Base-by-base conservation (phyloP, 108 stramenopile species). In the Nannochloropsis gaditana region DNA sequence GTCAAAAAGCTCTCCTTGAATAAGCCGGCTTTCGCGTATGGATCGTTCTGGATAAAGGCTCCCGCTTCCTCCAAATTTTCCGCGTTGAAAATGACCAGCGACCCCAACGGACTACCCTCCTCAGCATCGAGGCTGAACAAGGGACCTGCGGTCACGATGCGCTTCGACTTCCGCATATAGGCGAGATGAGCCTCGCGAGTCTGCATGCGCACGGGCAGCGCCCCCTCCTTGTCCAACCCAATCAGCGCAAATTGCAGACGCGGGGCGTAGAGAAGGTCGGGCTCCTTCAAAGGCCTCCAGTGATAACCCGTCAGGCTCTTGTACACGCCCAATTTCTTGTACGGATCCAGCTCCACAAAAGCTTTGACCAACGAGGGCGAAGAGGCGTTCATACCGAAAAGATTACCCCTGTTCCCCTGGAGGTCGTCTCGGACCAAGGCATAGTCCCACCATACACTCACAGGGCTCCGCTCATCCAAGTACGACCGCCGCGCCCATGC, bases 131-230 rank as follows among this genome's bases (percentile, higher is more conserved):
- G n/a, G 6, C n/a, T n/a, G 6, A 73, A 73, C 15, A 73, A n/a
- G 19, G 59, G 59, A 15, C 59, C 59, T n/a, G 59, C 59, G 15
- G 59, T 73, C n/a, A 73, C 59, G 19, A 73, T n/a, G 19, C 59
- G 15, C 59, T 8, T n/a, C 8, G 59, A 73, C 19, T n/a, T 73
- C n/a, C 59, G 59, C 59, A 73, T 73, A n/a, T 73, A 73, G n/a
- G 59, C 59, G n/a, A 73, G 59, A n/a, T 73, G 59, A n/a, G 59
- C 59, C 59, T 73, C 59, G 59, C 59, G 59, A 3, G 59, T 73
- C 59, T 15, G 19, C 59, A 73, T 73, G 19, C 59, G 4, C 59
- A 73, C 15, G 59, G 59, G 59, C 59, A 73, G n/a, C 19, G 59
- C 59, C 15, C 8, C 59, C n/a, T 15, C 59, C n/a, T 73, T 73